phyloP scores from a whole-genome alignment of 306 rosid genomes.

The Calophaca sinica region DNA sequence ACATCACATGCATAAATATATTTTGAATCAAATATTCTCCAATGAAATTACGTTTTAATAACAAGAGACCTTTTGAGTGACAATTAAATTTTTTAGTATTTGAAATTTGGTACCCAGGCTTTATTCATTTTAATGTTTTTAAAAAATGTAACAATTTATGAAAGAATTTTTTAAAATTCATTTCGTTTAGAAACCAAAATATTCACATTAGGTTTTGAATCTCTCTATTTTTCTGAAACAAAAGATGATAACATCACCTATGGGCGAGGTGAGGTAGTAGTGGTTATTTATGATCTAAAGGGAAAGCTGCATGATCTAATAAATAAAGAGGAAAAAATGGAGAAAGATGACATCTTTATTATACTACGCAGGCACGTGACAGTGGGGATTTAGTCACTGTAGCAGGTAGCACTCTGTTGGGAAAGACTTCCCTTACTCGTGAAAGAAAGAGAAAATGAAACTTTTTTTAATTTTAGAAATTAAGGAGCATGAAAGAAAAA shows the following conservation, averaged over 20 bases:
- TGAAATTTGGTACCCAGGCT: too few species aligned
- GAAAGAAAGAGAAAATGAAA: slow-evolving; percentile 2
- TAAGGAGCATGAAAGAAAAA: not conserved
- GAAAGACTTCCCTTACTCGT: slow-evolving; percentile 42
- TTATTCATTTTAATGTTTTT: too few species aligned
- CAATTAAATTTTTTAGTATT: too few species aligned
- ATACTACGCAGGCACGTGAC: slow-evolving; percentile 41
- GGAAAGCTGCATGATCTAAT: slow-evolving; percentile 10
- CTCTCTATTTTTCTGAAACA: not conserved
- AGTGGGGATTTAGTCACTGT: slow-evolving; percentile 34
- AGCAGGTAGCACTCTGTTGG: slow-evolving; percentile 31
- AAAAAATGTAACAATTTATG: too few species aligned
- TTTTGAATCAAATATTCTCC: too few species aligned
- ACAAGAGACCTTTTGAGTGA: too few species aligned
- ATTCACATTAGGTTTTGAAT: not conserved
- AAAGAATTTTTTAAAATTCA: too few species aligned
- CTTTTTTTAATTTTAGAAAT: not conserved
- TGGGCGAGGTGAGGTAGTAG: slow-evolving; percentile 17
- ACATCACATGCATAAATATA: too few species aligned
- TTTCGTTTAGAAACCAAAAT: too few species aligned
- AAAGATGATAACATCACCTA: slow-evolving; percentile 26
- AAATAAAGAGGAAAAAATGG: not conserved
- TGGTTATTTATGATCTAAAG: slow-evolving; percentile 30
- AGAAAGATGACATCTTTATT: too few species aligned
- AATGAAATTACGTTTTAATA: too few species aligned